Evolutionary conservation across 2,329 filamentous ascomycete species (phyloP).

Genomic region (Pestalotiopsis sp.): DNA sequence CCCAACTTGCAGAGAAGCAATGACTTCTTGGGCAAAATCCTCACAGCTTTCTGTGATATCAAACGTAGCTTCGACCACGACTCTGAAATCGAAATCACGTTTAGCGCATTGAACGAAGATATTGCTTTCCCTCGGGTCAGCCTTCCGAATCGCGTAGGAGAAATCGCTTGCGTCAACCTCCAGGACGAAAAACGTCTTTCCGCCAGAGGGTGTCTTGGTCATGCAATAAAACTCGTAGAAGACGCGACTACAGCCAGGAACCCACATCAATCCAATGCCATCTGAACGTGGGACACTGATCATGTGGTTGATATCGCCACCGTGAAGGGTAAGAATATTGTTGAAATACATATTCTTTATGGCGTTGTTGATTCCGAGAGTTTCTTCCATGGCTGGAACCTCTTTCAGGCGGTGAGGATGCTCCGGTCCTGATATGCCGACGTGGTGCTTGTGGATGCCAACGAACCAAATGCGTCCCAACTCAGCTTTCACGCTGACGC

Average conservation of each 20-base stretch:
- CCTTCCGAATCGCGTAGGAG: conserved; percentile 18
- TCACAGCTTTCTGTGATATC: conserved; percentile 22
- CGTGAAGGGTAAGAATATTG: conserved; percentile 8
- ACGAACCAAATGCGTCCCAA: conserved; percentile 15
- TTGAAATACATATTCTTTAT: conserved; percentile 1
- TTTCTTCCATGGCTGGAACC: conserved; percentile 6
- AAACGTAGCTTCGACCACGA: conserved; percentile 22
- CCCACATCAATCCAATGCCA: not conserved
- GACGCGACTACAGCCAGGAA: not conserved
- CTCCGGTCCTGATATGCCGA: conserved; percentile 9
- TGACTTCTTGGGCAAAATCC: conserved; percentile 27
- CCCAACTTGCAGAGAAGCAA: conserved; percentile 25
- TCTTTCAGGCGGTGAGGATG: not conserved
- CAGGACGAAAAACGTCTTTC: conserved; percentile 22
- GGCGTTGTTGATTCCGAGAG: conserved; percentile 1
- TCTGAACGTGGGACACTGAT: not conserved
- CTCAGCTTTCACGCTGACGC: conserved; percentile 12
- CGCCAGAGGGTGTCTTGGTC: conserved; percentile 2
- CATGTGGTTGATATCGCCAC: conserved; percentile 17
- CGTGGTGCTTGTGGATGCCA: not conserved
- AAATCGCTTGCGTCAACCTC: conserved; percentile 28
- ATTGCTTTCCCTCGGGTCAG: conserved; percentile 14
- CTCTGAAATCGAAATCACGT: conserved; percentile 30
- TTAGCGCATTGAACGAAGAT: conserved; percentile 30
- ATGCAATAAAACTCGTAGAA: conserved; percentile 16